phyloP scores from a whole-genome alignment of 129 eudicot genomes.

The Centrapalus pauciflorus region DNA sequence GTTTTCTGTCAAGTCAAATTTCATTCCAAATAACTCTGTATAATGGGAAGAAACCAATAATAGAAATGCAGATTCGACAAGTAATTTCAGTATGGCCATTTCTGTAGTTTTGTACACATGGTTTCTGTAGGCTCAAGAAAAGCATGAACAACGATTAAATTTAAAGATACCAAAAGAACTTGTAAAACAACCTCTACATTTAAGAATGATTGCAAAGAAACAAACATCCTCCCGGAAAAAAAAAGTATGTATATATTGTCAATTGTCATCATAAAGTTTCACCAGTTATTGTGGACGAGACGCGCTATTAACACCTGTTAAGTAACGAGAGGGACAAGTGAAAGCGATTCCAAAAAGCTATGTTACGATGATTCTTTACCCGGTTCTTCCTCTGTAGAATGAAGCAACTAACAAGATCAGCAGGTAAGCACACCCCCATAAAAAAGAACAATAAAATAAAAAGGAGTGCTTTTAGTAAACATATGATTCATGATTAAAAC shows the following conservation, averaged over 20 bases:
- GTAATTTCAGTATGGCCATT: neutral
- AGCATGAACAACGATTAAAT: neutral
- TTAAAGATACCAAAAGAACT: neutral
- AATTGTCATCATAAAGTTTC: neutral
- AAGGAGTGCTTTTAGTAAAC: neutral
- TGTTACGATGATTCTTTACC: slow-evolving; percentile 15
- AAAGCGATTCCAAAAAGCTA: neutral
- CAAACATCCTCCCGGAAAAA: neutral
- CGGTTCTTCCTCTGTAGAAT: slow-evolving; percentile 29
- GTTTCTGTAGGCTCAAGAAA: slow-evolving; percentile 5
- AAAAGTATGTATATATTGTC: slow-evolving; percentile 8
- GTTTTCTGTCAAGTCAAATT: no score
- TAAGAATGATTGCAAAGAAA: neutral
- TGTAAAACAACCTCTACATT: neutral
- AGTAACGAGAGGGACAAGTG: neutral
- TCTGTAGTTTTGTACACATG: slow-evolving; percentile 15
- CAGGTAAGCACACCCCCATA: no score
- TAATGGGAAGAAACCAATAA: no score
- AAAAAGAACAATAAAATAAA: neutral
- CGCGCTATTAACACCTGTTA: no score
- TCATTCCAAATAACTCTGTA: no score
- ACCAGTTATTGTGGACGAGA: neutral
- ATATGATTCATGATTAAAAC: neutral
- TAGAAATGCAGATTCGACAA: no score
- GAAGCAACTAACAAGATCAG: neutral